phyloP scores from a whole-genome alignment of 139 green algal species.

The Medakamo hakoo region DNA sequence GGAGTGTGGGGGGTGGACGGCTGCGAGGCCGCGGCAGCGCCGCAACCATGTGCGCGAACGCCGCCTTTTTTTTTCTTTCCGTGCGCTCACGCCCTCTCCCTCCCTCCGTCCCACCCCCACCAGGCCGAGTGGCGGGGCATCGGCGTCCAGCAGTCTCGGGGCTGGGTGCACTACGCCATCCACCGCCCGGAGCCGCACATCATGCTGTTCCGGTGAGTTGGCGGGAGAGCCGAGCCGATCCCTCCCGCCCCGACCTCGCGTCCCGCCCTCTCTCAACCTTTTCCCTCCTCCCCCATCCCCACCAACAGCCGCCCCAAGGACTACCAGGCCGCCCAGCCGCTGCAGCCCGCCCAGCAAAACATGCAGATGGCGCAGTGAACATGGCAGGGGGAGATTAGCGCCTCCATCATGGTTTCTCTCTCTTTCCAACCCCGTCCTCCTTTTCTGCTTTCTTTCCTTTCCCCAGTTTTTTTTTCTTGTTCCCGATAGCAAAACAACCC shows the following conservation, averaged over 20 bases:
- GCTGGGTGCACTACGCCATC: constrained; percentile 93
- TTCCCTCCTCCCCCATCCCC: too few relatives aligned
- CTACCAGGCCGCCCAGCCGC: constrained; percentile 16
- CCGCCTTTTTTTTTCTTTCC: background rate
- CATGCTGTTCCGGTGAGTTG: constrained; percentile 94
- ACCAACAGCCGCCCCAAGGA: constrained; percentile 39
- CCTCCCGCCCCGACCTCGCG: too few relatives aligned
- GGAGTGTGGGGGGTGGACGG: too few relatives aligned
- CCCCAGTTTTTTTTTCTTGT: background rate
- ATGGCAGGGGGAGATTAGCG: too few relatives aligned
- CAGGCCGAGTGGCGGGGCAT: constrained; percentile 83
- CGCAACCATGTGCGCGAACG: too few relatives aligned
- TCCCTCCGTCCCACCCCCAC: background rate
- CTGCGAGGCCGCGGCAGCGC: too few relatives aligned
- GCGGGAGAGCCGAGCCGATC: too few relatives aligned
- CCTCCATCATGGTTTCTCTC: too few relatives aligned
- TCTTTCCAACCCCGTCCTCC: background rate
- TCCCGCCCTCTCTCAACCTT: too few relatives aligned
- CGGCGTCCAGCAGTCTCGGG: constrained; percentile 87
- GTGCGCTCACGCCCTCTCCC: constrained; percentile 2
- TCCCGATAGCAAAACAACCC: background rate
- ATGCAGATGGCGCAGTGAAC: too few relatives aligned
- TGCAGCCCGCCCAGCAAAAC: constrained; percentile 1
- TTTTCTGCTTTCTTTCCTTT: background rate
- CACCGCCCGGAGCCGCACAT: constrained; percentile 55